phyloP scores from a whole-genome alignment of 148 eudicot genomes.

The Cornus controversa region DNA sequence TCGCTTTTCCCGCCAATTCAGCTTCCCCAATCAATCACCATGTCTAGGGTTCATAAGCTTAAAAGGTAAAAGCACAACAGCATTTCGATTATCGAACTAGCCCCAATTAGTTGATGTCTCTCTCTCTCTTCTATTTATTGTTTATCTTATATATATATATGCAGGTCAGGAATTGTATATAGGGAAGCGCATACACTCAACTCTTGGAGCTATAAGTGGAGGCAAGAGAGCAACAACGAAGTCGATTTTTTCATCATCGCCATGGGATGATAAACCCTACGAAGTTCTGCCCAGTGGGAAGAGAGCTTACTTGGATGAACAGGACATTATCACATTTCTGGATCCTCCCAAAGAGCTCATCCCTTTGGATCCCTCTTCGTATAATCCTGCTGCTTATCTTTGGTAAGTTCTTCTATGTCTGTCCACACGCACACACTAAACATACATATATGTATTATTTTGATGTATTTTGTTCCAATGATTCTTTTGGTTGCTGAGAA shows the following conservation, averaged over 20 bases:
- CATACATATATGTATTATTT: not conserved
- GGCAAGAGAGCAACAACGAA: constrained; percentile 20
- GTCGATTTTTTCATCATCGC: constrained; percentile 21
- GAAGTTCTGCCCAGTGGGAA: constrained; percentile 44
- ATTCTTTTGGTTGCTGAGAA: not conserved
- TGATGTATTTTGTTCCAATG: not conserved
- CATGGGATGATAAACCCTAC: constrained; percentile 52
- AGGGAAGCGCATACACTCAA: not conserved
- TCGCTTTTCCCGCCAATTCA: constrained; percentile 10
- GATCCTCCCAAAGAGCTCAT: constrained; percentile 70
- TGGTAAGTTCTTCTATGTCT: constrained; percentile 33
- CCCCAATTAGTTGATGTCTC: not conserved
- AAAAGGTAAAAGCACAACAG: not conserved
- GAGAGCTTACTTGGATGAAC: constrained; percentile 57
- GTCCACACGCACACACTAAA: not conserved
- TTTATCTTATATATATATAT: not conserved
- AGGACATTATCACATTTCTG: constrained; percentile 63
- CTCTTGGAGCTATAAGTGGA: constrained; percentile 8
- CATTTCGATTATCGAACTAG: not conserved
- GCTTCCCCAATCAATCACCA: not conserved
- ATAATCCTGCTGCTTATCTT: constrained; percentile 73
- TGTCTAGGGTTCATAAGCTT: constrained; percentile 4
- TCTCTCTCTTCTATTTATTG: not conserved
- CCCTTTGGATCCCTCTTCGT: constrained; percentile 70
- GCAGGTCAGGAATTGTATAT: not conserved